Base-by-base conservation (phyloP, 768 basidiomycete species). In the Filobasidium floriforme region DNA sequence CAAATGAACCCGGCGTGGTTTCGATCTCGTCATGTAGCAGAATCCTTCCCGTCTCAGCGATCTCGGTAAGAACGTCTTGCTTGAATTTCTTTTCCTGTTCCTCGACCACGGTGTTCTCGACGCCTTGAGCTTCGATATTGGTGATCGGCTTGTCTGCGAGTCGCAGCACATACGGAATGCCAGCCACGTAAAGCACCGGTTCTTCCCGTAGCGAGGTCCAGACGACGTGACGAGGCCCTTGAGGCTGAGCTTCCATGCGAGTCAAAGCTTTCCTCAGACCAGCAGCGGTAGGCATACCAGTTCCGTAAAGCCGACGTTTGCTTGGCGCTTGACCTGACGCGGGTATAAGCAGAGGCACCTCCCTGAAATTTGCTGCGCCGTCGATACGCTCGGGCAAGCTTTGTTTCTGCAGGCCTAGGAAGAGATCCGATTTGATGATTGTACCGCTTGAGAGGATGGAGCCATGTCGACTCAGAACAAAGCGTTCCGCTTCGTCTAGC, bases 181-280 rank as follows among this genome's bases (percentile, higher is more conserved):
- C 90, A 29, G 87, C 84, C 55, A 96, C 83, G 73, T 92, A 96
- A 52, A 97, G 82, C 3, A 98, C 94, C 28, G 93, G 93, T 80
- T 96, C 93, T 81, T 97, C 92, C 74, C 96, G 84, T 66, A 99
- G 77, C 0, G 90, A 93, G n/a, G 92, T 97, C 96, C 96, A 98
- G 67, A 85, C 87, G 15, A 92, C 88, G 69, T 77, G 83, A 65
- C 89, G 88, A 28, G 79, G 73, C 1, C 92, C 92, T n/a, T 84
- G 81, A 15, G 88, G 87, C 9, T 85, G 86, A 3, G 93, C 96
- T 68, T 88, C 84, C 57, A 98, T 89, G 66, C 89, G 83, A 24
- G 82, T 79, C 52, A 98, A 79, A 1, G 92, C 91, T 65, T 85
- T 83, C 62, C 90, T 85, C 66, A 96, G 80, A 7, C 92, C 92